phyloP scores from a whole-genome alignment of 1,139 yeast species.

The Eremothecium cymbalariae region DNA sequence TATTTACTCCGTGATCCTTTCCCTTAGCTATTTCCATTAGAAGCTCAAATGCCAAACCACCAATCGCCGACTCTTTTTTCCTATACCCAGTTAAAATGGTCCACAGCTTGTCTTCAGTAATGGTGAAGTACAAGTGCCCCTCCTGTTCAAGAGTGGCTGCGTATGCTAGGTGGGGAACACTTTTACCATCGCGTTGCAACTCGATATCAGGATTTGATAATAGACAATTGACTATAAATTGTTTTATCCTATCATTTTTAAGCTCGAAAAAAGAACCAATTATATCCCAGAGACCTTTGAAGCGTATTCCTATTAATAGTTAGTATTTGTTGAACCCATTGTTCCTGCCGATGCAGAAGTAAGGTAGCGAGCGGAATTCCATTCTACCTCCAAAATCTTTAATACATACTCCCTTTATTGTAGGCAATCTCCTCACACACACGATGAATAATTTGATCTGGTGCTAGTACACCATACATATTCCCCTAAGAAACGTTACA shows the following conservation, averaged over 20 bases:
- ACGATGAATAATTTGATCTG: constrained; percentile 26
- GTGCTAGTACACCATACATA: constrained; percentile 16
- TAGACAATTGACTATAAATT: constrained; percentile 19
- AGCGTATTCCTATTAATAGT: constrained; percentile 12
- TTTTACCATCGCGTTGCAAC: not conserved
- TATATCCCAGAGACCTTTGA: constrained; percentile 20
- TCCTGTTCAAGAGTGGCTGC: constrained; percentile 12
- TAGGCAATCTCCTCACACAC: constrained; percentile 28
- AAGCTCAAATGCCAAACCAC: constrained; percentile 38
- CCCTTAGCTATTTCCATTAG: constrained; percentile 44
- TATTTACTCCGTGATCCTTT: constrained; percentile 48
- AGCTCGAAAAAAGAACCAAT: constrained; percentile 15
- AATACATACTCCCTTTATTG: constrained; percentile 24
- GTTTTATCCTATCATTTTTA: constrained; percentile 16
- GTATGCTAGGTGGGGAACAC: constrained; percentile 2
- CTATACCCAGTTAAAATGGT: constrained; percentile 36
- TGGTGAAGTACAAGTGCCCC: constrained; percentile 12
- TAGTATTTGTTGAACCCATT: constrained; percentile 9
- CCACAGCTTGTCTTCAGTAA: constrained; percentile 38
- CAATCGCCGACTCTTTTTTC: constrained; percentile 36
- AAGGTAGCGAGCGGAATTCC: too few relatives aligned
- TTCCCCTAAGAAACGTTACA: too few relatives aligned
- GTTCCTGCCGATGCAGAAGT: not conserved
- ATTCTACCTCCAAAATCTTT: too few relatives aligned
- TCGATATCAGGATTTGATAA: constrained; percentile 12